phyloP scores from a whole-genome alignment of 1,139 yeast genomes.

The Protomyces inouyei region DNA sequence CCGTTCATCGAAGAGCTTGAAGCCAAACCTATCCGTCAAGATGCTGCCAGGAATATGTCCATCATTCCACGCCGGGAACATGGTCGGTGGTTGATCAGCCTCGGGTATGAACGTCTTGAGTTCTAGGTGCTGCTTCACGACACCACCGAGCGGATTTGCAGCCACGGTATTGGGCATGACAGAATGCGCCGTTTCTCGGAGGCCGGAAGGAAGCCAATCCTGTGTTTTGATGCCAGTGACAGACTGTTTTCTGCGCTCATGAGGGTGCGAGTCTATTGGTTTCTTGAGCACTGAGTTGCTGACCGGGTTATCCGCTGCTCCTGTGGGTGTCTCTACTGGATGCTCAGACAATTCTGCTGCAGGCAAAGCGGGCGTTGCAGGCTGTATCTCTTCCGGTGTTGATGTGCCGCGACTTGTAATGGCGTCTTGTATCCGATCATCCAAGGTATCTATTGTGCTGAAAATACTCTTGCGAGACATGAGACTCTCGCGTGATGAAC shows the following conservation, averaged over 20 bases:
- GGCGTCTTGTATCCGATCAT: constrained; percentile 28
- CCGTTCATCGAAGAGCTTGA: constrained; percentile 39
- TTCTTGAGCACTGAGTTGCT: not conserved
- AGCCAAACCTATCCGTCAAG: constrained; percentile 51
- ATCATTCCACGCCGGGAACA: constrained; percentile 37
- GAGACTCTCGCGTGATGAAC: constrained; percentile 5
- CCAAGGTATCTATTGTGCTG: constrained; percentile 9
- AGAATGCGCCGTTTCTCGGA: constrained; percentile 19
- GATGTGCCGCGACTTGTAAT: constrained; percentile 13
- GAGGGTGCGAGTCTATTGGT: not conserved
- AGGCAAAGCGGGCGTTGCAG: not conserved
- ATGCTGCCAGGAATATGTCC: constrained; percentile 32
- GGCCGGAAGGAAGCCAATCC: constrained; percentile 1
- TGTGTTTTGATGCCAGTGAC: not conserved
- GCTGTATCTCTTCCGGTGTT: not conserved
- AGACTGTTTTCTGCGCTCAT: not conserved
- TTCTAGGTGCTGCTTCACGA: constrained; percentile 42
- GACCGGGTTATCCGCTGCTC: not conserved
- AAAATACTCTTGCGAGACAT: constrained; percentile 5
- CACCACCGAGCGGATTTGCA: not conserved
- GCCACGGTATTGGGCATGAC: constrained; percentile 8
- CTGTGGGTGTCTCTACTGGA: not conserved
- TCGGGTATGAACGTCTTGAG: constrained; percentile 45
- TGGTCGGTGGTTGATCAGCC: constrained; percentile 41
- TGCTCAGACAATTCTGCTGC: not conserved